Evolutionary conservation across 352 stramenopile genomes (phyloP), one percentile per base, ranked within the genome.

Genomic region (Phytophthora pluvialis): DNA sequence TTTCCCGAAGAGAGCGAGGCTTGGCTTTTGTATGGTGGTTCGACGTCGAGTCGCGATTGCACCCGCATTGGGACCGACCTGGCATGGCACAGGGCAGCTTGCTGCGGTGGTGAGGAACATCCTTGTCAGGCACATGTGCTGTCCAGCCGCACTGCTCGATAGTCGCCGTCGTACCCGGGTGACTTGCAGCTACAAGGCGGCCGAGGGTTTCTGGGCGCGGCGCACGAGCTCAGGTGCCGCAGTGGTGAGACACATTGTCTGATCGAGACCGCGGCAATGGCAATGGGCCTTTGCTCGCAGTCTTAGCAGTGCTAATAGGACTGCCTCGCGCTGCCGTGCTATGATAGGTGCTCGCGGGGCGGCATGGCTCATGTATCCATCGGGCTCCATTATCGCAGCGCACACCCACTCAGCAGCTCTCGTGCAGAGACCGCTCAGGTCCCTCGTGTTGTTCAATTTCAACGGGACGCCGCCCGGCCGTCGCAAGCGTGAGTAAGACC

Each of bases 371-470:
- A 21, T 21, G 21, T 21, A 21, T 21, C 39, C 39, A 48, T 62
- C 33, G 36, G 29, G 29, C 57, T 64, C 11, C 21, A 39, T 55
- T 45, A 40, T 53, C 25, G 32, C 32, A 26, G 43, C 44, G 11
- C 8, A 49, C 29, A 65, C 25, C 39, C 47, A 18, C 46, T 49
- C 10, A 21, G 13, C 33, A 31, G 16, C 38, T 65, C 57, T 52
- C 38, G 57, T 52, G 31, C 47, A 52, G 15, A 64, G 45, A 57
- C 45, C 4, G 38, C 13, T 28, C 44, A 46, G 29, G 31, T 67
- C 48, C 40, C 47, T 68, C 58, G 16, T 31, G 38, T 42, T 48
- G 58, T 72, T 68, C 59, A 65, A 69, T 65, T 61, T 69, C 64
- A 58, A 69, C 39, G 15, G 42, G 43, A 69, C 59, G 38, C 52